Evolutionary conservation across 179 eudicot genomes (phyloP).

Genomic region (Amaranthus tricolor): DNA sequence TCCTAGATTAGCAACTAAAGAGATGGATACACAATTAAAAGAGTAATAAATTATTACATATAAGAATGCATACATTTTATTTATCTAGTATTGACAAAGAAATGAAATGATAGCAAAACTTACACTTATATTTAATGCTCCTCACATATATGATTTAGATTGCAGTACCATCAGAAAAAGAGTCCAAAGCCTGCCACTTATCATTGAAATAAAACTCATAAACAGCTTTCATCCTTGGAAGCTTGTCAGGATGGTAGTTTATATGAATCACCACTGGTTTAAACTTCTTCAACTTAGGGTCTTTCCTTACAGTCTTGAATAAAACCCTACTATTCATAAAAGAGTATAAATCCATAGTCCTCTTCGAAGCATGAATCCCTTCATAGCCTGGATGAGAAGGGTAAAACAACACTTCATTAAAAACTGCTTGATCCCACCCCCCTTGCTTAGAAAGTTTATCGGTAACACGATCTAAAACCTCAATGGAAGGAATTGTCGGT

Average conservation of each 20-base stretch:
- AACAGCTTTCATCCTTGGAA: constrained; percentile 82
- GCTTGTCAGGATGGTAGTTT: constrained; percentile 91
- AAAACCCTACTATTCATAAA: constrained; percentile 95
- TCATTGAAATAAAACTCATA: constrained; percentile 72
- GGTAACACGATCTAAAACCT: constrained; percentile 86
- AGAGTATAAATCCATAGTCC: constrained; percentile 81
- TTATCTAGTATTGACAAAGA: too few relatives aligned
- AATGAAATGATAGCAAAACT: too few relatives aligned
- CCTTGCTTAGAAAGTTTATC: constrained; percentile 56
- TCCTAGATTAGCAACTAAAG: too few relatives aligned
- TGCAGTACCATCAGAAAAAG: constrained; percentile 80
- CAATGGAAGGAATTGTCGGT: constrained; percentile 90
- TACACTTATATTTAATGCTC: too few relatives aligned
- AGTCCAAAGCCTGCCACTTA: constrained; percentile 67
- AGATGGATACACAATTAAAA: too few relatives aligned
- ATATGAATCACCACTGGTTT: constrained; percentile 86
- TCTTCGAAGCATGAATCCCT: constrained; percentile 85
- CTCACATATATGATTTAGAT: too few relatives aligned
- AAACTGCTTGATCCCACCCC: constrained; percentile 94
- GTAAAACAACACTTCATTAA: constrained; percentile 78
- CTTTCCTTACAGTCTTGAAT: constrained; percentile 84
- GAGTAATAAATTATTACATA: too few relatives aligned
- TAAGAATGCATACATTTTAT: too few relatives aligned
- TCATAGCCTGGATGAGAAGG: constrained; percentile 85
- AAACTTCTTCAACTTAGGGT: constrained; percentile 56